Evolutionary conservation across 1,284 basidiomycete genomes (phyloP), one percentile per base, ranked within the genome.

Genomic region (Phylloboletellus chloephorus): DNA sequence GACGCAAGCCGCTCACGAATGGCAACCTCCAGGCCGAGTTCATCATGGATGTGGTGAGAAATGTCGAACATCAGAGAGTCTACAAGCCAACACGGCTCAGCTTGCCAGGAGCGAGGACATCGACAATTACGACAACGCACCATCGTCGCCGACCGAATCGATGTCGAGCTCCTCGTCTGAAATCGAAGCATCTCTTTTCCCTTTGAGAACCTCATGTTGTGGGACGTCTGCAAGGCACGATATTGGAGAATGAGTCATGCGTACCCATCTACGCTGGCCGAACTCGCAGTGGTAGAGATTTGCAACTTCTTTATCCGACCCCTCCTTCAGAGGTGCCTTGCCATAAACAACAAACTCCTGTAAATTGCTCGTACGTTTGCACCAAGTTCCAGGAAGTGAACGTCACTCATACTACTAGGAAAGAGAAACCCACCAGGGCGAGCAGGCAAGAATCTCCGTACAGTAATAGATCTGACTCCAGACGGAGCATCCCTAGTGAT

Each of bases 1-100:
- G 71, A 65, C 15, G 67, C 67, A 33, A 87, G 61, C 37, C 78
- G 71, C 44, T 73, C 59, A 37, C 78, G 71, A 12, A 86, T 53
- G 3, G 72, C 66, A 29, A 87, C 76, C 54, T 87, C 84, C 20
- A 82, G 58, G 53, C 79, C 71, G 16, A 87, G 58, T 53, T 87
- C 80, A 40, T 76, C 67, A 5, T 35, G 23, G 25, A 67, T 41
- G 25, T 55, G 38, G 9, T 41, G 52, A 49, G 40, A 43, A 28
- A 58, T 32, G n/a, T 50, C 31, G 29, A 40, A 31, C 16, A 47
- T 47, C 11, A 29, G 41, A 29, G 50, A 34, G 24, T 48, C 63
- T 60, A 23, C 31, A 24, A 30, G 22, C n/a, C 34, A 23, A 23
- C 6, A 8, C 8, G 12, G 20, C 13, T 43, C 19, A 40, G 31